Percentiles rank a stretch among this genome's conserved stretches.
phyloP scores from a whole-genome alignment of 208 protist genomes.

The Novymonas esmeraldas region DNA sequence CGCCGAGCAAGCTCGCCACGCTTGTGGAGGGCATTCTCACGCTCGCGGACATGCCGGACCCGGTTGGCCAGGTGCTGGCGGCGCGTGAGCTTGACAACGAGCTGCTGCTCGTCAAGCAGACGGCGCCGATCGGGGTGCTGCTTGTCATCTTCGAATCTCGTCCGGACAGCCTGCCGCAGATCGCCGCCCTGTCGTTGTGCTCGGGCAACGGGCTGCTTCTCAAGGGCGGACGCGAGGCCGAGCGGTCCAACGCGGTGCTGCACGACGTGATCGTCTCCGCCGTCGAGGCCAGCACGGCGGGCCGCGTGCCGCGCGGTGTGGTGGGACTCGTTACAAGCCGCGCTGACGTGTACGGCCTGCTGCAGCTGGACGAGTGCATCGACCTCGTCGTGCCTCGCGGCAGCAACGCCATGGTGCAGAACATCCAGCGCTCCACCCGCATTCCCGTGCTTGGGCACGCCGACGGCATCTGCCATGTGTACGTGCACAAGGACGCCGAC shows the following conservation, averaged over 20 bases:
- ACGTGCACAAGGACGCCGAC: constrained; percentile 84
- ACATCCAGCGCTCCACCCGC: constrained; percentile 84
- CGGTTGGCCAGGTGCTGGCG: constrained; percentile 57
- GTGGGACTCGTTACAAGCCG: constrained; percentile 64
- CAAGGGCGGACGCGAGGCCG: constrained; percentile 87
- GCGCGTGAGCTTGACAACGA: constrained; percentile 64
- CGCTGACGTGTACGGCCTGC: constrained; percentile 43
- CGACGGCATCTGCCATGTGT: constrained; percentile 96
- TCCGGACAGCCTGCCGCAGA: constrained; percentile 88
- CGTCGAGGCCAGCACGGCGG: constrained; percentile 39
- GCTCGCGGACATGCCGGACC: constrained; percentile 48
- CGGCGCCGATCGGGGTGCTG: constrained; percentile 91
- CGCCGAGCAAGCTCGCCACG: constrained; percentile 53
- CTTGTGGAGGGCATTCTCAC: constrained; percentile 56
- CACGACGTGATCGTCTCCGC: constrained; percentile 54
- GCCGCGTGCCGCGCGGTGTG: constrained; percentile 37
- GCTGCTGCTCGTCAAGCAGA: constrained; percentile 78
- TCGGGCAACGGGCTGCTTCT: constrained; percentile 91
- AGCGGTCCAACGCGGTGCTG: constrained; percentile 58
- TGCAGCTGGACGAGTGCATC: constrained; percentile 77
- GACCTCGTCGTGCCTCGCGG: constrained; percentile 95
- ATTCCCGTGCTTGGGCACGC: constrained; percentile 95
- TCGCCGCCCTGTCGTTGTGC: constrained; percentile 79
- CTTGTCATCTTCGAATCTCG: constrained; percentile 95
- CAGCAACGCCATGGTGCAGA: constrained; percentile 86